Evolutionary conservation across 1,139 yeast species (phyloP).

Genomic region (Nadsonia commutata): DNA sequence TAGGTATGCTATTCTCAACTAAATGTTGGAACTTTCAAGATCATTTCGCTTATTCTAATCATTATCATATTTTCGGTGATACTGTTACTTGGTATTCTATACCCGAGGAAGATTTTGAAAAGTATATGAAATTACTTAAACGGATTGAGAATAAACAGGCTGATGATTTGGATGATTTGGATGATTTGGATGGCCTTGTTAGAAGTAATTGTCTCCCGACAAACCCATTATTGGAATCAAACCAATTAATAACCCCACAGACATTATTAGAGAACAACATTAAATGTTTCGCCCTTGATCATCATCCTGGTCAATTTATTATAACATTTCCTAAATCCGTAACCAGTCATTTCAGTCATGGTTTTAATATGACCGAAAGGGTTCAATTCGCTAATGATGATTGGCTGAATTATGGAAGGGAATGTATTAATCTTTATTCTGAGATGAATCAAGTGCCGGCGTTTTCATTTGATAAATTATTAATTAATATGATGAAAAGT

Average conservation of each 20-base stretch:
- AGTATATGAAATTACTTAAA: constrained; percentile 24
- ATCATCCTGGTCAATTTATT: constrained; percentile 64
- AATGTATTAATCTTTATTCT: constrained; percentile 18
- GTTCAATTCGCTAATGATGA: constrained; percentile 62
- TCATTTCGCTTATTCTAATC: constrained; percentile 46
- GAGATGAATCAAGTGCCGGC: constrained; percentile 19
- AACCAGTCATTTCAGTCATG: constrained; percentile 70
- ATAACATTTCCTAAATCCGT: constrained; percentile 70
- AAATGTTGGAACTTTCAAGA: constrained; percentile 64
- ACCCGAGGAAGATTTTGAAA: constrained; percentile 49
- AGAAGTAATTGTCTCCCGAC: too few relatives aligned
- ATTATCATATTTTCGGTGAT: constrained; percentile 55
- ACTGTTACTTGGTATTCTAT: constrained; percentile 60
- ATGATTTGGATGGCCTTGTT: too few relatives aligned
- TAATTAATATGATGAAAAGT: constrained; percentile 17
- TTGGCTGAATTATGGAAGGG: constrained; percentile 33
- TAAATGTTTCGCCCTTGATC: constrained; percentile 54
- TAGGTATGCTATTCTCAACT: constrained; percentile 53
- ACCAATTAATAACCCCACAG: constrained; percentile 56
- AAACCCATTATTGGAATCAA: constrained; percentile 66
- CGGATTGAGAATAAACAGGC: constrained; percentile 1
- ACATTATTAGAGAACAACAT: constrained; percentile 38
- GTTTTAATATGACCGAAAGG: constrained; percentile 66
- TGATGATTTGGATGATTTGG: too few relatives aligned
- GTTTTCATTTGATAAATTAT: constrained; percentile 22